phyloP scores from a whole-genome alignment of 208 protist species.

The Crithidia fasciculata region DNA sequence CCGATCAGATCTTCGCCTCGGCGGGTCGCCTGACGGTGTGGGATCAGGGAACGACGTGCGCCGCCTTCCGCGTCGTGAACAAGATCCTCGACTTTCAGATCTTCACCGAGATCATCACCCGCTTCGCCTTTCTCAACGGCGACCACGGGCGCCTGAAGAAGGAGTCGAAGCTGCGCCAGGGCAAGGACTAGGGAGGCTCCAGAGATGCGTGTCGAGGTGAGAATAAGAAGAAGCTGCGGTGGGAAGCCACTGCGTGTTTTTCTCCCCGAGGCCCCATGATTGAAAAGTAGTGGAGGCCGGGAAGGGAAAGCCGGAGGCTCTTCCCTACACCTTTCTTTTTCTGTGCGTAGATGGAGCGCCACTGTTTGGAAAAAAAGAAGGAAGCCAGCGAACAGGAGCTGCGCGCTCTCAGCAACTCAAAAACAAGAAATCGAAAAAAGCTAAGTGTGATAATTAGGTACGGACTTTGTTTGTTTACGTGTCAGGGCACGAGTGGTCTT shows the following conservation, averaged over 20 bases:
- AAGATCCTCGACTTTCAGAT: slow-evolving; percentile 89
- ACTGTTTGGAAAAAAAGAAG: no score
- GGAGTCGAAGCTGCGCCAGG: slow-evolving; percentile 55
- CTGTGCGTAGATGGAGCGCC: no score
- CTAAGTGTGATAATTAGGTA: no score
- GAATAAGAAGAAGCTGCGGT: not conserved
- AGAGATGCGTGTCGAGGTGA: not conserved
- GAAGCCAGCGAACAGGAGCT: no score
- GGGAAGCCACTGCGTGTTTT: no score
- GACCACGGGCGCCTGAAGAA: slow-evolving; percentile 68
- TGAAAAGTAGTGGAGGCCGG: slow-evolving; percentile 3
- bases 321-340: no score
- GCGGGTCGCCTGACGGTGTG: slow-evolving; percentile 85
- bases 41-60: slow-evolving; percentile 82
- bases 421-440: no score
- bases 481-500: no score
- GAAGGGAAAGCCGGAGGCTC: not conserved
- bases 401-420: no score
- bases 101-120: slow-evolving; percentile 80
- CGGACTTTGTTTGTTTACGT: no score
- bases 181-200: slow-evolving; percentile 19
- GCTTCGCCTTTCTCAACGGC: slow-evolving; percentile 73
- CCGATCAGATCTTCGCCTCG: slow-evolving; percentile 82
- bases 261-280: not conserved
- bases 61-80: slow-evolving; percentile 73